Evolutionary conservation across 1,284 basidiomycete species (phyloP).

Genomic region (Vanrija sp.): DNA sequence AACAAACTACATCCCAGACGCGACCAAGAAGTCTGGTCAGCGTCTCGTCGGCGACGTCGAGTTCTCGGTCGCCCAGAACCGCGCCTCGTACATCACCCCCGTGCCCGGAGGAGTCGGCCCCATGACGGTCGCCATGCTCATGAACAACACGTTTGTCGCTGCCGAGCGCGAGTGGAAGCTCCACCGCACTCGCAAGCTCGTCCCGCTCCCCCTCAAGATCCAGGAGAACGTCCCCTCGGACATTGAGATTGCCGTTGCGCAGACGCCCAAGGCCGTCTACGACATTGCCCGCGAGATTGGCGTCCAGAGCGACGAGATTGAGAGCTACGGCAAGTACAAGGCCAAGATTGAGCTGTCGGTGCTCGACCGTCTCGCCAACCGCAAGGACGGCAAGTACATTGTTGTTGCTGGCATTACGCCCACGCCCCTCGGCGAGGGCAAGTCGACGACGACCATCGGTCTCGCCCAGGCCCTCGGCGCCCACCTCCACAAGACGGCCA

Average conservation of each 20-base stretch:
- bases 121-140: constrained; percentile 98
- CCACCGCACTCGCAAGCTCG: constrained; percentile 61
- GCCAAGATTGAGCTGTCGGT: constrained; percentile 93
- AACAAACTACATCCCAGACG: constrained; percentile 91
- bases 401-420: constrained; percentile 97
- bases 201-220: constrained; percentile 72
- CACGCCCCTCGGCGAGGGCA: constrained; percentile 95
- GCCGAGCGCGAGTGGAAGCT: constrained; percentile 76
- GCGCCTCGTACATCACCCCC: constrained; percentile 89
- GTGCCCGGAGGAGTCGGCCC: constrained; percentile 98
- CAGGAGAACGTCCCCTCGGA: constrained; percentile 84
- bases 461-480: constrained; percentile 95
- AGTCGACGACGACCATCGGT: constrained; percentile 98
- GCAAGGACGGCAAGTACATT: constrained; percentile 91
- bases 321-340: constrained; percentile 94
- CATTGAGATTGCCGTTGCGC: constrained; percentile 93
- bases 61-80: constrained; percentile 67
- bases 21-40: constrained; percentile 89
- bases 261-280: constrained; percentile 84
- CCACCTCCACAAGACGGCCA: constrained; percentile 84
- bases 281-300: constrained; percentile 87
- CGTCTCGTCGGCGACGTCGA: constrained; percentile 96
- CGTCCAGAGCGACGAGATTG: constrained; percentile 78
- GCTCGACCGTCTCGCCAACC: constrained; percentile 76
- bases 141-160: constrained; percentile 87